Conservation (phyloP, 164 flowering plant genomes). For the Dillenia turbinata region DNA sequence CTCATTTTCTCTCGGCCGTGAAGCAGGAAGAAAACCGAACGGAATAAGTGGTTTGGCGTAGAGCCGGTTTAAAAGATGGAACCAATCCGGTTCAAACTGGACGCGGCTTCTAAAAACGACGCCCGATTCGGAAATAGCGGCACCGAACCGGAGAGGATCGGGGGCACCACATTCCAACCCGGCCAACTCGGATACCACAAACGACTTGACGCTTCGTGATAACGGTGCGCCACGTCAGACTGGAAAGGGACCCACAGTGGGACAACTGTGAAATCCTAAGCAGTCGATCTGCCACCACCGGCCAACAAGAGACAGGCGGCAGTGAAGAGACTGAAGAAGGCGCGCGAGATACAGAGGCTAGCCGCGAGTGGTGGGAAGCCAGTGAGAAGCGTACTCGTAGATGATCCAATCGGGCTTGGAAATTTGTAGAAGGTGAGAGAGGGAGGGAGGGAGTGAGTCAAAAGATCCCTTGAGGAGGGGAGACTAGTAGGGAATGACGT, state of each 20-base stretch:
- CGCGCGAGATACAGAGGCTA: conserved; percentile 21
- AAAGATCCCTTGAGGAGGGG: conserved; percentile 36
- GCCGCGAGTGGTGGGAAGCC: conserved; percentile 44
- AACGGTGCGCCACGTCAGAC: conserved; percentile 24
- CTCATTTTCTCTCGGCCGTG: not conserved
- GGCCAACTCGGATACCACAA: conserved; percentile 2
- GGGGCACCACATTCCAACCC: conserved; percentile 23
- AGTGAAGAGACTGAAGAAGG: conserved; percentile 34
- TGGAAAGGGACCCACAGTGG: conserved; percentile 51
- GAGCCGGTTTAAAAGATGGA: conserved; percentile 28
- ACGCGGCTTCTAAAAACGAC: conserved; percentile 35
- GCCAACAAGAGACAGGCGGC: conserved; percentile 22
- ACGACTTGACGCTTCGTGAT: conserved; percentile 25
- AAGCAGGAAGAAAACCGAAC: conserved; percentile 44
- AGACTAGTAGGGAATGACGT: conserved; percentile 25
- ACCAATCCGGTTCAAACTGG: conserved; percentile 56
- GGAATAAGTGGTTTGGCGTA: conserved; percentile 46
- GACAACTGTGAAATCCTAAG: conserved; percentile 26
- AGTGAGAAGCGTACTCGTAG: conserved; percentile 50
- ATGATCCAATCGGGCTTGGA: conserved; percentile 45
- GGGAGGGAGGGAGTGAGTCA: conserved; percentile 25
- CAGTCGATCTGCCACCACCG: not conserved
- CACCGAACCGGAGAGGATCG: conserved; percentile 23
- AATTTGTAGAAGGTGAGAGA: conserved; percentile 25
- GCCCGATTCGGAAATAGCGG: conserved; percentile 23